These are phyloP conservation scores for Trypanosoma melophagium DNA, from an alignment of 208 protist genomes.

Conservation along the genomic window DNA sequence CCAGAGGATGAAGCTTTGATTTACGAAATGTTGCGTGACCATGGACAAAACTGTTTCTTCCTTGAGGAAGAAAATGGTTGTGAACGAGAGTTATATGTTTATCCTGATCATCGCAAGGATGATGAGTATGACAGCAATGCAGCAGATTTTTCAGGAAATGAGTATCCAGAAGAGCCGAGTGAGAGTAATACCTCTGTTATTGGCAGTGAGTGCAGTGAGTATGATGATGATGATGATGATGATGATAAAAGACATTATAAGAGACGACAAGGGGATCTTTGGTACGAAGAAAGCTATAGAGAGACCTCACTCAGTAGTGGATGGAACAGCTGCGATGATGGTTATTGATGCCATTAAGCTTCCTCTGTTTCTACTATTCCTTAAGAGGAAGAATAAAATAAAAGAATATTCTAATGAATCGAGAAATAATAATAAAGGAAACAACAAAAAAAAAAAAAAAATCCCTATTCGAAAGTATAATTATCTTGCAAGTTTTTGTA, in stretches of 20 bases:
- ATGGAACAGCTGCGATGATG: conserved; percentile 38
- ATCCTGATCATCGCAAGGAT: conserved; percentile 84
- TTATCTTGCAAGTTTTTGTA: not conserved
- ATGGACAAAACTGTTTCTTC: conserved; percentile 30
- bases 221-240: not conserved
- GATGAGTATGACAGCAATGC: conserved; percentile 92
- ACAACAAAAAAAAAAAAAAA: conserved; percentile 16
- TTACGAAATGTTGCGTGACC: conserved; percentile 31
- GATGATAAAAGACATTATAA: not conserved
- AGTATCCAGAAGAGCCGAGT: conserved; percentile 76
- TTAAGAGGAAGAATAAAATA: conserved; percentile 2
- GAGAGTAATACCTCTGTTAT: conserved; percentile 9
- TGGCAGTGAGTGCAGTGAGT: conserved; percentile 21
- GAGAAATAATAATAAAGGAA: not conserved
- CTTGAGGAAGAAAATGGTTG: conserved; percentile 21
- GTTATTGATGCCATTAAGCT: not conserved
- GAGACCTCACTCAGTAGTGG: conserved; percentile 45
- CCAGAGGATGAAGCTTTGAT: conserved; percentile 4
- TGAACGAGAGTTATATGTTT: conserved; percentile 71
- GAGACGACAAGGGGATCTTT: conserved; percentile 17
- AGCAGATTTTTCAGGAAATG: conserved; percentile 83
- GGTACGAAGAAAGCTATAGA: conserved; percentile 50
- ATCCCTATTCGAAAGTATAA: not conserved
- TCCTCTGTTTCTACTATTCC: not conserved
- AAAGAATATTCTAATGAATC: not conserved